These are phyloP conservation scores for Penicillium polonicum DNA, from an alignment of 2,329 filamentous ascomycete species.

Conservation along the genomic window DNA sequence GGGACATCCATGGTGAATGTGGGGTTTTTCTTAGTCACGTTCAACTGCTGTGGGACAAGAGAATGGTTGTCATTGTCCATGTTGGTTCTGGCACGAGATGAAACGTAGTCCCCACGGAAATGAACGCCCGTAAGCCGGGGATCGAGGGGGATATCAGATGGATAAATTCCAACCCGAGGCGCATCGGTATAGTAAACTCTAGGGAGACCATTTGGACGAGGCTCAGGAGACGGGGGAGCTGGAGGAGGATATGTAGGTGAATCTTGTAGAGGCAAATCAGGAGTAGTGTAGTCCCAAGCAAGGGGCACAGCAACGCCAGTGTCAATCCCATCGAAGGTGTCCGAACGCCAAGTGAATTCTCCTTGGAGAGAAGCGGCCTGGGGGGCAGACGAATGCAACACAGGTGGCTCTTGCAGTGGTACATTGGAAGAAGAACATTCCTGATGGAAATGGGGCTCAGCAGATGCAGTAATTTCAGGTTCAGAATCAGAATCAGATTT, in stretches of 20 bases:
- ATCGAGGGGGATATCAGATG: neutral
- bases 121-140: neutral
- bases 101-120: neutral
- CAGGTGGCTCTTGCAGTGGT: neutral
- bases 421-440: neutral
- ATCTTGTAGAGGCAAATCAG: neutral
- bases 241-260: neutral
- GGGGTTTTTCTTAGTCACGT: neutral
- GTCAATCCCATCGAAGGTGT: neutral
- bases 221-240: neutral
- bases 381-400: neutral
- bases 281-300: neutral
- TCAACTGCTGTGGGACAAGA: neutral
- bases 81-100: too few species aligned
- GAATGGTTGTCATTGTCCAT: neutral
- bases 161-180: neutral
- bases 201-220: neutral
- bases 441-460: neutral
- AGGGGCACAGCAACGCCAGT: too few species aligned
- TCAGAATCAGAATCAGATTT: neutral
- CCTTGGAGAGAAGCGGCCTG: neutral
- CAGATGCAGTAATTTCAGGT: neutral
- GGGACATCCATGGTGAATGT: neutral
- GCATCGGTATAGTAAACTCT: neutral
- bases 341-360: too few species aligned